Conservation (phyloP, 148 eudicot species). For the Cornus suecica region DNA sequence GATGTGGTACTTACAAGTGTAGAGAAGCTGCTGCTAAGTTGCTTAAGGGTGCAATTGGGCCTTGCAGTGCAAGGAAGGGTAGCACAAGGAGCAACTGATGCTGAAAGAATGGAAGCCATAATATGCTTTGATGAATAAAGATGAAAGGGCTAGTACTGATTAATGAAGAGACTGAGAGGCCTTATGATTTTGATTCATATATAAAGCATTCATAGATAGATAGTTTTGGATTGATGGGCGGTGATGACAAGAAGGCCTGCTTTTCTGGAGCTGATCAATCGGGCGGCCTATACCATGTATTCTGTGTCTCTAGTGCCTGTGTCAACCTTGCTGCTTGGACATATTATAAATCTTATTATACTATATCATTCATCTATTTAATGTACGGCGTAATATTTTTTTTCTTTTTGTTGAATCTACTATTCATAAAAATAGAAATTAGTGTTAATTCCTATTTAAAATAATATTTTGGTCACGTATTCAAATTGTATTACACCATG, state of each 20-base stretch:
- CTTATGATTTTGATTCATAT: neutral
- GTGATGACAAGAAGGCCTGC: slow-evolving; percentile 1
- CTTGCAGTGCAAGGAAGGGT: slow-evolving; percentile 6
- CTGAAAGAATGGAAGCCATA: slow-evolving; percentile 23
- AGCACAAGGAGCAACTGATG: slow-evolving; percentile 15
- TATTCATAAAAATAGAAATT: no score
- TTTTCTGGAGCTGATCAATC: neutral
- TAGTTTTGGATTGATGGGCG: neutral
- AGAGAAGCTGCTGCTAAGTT: slow-evolving; percentile 8
- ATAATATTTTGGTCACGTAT: no score
- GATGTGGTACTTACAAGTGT: neutral
- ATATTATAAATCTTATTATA: no score
- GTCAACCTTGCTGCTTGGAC: neutral
- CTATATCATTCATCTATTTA: no score
- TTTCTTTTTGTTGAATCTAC: no score
- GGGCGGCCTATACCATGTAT: slow-evolving; percentile 4
- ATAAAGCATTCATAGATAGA: neutral
- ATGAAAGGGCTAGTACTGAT: neutral
- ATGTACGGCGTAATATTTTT: no score
- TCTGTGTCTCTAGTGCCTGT: slow-evolving; percentile 3
- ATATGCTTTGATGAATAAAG: neutral
- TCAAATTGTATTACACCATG: no score
- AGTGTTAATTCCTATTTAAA: no score
- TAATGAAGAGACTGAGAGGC: neutral
- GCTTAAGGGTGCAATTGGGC: slow-evolving; percentile 9